Evolutionary conservation across 495 filamentous ascomycete genomes (phyloP).

Genomic region (Hyaloscypha variabilis): DNA sequence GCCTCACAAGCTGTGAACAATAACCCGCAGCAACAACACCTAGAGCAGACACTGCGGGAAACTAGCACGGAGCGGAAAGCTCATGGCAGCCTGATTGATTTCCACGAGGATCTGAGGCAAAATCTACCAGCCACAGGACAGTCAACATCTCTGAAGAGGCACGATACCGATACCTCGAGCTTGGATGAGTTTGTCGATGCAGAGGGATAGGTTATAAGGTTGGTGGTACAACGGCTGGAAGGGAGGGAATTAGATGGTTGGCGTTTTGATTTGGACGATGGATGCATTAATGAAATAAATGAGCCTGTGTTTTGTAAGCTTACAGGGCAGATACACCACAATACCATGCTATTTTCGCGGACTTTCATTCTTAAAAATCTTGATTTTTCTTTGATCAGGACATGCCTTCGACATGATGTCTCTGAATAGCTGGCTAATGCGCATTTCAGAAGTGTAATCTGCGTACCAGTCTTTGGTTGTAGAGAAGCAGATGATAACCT

Average conservation of each 20-base stretch:
- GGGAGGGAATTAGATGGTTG: conserved; percentile 13
- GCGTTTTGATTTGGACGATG: conserved; percentile 18
- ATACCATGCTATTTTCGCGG: conserved; percentile 4
- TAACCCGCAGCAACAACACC: conserved; percentile 36
- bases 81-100: conserved; percentile 45
- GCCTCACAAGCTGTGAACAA: conserved; percentile 20
- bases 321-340: conserved; percentile 17
- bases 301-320: conserved; percentile 11
- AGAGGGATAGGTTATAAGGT: conserved; percentile 32
- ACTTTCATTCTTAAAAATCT: background rate
- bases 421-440: background rate
- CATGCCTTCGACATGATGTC: background rate
- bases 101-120: conserved; percentile 51
- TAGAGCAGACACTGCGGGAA: conserved; percentile 41
- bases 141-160: conserved; percentile 15
- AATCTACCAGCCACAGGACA: conserved; percentile 35
- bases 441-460: background rate
- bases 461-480: background rate
- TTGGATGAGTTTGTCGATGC: conserved; percentile 65
- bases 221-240: conserved; percentile 20
- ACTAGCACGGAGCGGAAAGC: conserved; percentile 40
- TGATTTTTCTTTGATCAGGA: background rate
- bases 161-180: conserved; percentile 50
- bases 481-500: conserved; percentile 14
- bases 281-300: conserved; percentile 11